phyloP scores from a whole-genome alignment of 495 filamentous ascomycete genomes.

The Neurospora cerealis region DNA sequence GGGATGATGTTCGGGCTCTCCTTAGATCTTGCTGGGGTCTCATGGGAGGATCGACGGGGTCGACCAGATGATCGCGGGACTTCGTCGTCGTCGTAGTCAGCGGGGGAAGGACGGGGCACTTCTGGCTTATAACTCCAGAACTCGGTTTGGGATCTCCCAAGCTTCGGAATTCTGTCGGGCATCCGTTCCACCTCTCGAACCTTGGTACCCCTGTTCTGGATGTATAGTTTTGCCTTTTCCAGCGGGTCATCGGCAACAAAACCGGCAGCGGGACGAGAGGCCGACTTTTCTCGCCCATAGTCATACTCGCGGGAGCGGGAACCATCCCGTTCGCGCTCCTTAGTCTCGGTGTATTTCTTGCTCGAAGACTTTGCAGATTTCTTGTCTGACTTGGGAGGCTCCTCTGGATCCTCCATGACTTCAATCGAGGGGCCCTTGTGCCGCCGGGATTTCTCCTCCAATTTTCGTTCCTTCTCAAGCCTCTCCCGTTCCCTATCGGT shows the following conservation, averaged over 20 bases:
- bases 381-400: conserved; percentile 25
- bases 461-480: conserved; percentile 20
- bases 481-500: conserved; percentile 6
- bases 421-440: conserved; percentile 15
- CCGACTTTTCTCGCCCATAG: conserved; percentile 19
- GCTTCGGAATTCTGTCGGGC: background rate
- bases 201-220: background rate
- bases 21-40: conserved; percentile 22
- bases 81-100: conserved; percentile 21
- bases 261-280: conserved; percentile 11
- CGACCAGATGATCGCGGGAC: conserved; percentile 18
- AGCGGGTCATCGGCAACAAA: background rate
- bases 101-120: conserved; percentile 26
- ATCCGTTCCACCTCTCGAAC: background rate
- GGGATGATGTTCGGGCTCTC: conserved; percentile 24
- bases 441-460: conserved; percentile 29
- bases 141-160: background rate
- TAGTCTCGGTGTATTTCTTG: conserved; percentile 24
- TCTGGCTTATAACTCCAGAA: conserved; percentile 19
- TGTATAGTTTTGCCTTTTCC: background rate
- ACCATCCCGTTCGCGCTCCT: conserved; percentile 23
- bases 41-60: conserved; percentile 31
- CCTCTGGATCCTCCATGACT: conserved; percentile 19
- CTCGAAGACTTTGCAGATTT: conserved; percentile 27
- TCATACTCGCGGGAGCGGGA: conserved; percentile 18